Conservation (phyloP, 345 rosid species). For the Citrus trifoliata region DNA sequence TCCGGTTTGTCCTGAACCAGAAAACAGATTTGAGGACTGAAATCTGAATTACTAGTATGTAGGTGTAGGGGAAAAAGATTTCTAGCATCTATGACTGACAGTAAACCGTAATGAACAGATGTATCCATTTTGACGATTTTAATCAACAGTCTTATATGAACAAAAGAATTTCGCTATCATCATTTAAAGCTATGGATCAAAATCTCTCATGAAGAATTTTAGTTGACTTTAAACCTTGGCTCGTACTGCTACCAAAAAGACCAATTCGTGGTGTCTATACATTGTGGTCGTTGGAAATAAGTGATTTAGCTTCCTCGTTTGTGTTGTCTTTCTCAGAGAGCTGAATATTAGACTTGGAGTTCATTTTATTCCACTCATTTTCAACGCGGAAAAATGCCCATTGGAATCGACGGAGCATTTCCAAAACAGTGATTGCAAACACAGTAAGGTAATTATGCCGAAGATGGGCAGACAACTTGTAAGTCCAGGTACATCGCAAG, state of each 20-base stretch:
- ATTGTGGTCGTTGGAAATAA: constrained; percentile 37
- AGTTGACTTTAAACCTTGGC: background rate
- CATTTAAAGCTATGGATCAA: background rate
- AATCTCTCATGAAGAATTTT: background rate
- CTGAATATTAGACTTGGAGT: constrained; percentile 49
- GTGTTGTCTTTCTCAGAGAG: constrained; percentile 31
- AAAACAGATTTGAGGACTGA: background rate
- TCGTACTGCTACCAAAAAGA: background rate
- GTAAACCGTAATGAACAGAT: background rate
- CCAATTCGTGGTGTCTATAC: constrained; percentile 35
- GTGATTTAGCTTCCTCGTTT: constrained; percentile 58
- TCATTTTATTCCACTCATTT: constrained; percentile 85
- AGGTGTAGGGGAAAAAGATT: background rate
- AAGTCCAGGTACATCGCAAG: constrained; percentile 94
- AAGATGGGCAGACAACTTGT: constrained; percentile 93
- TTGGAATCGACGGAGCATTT: constrained; percentile 83
- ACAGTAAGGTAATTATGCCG: constrained; percentile 85
- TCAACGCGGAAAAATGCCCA: constrained; percentile 97
- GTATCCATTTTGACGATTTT: background rate
- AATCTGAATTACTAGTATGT: background rate
- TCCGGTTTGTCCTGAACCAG: background rate
- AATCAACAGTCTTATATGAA: constrained; percentile 9
- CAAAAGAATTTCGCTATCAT: constrained; percentile 5
- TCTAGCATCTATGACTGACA: too few relatives aligned
- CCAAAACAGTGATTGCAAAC: constrained; percentile 72